These are phyloP conservation scores for Priceomyces medius DNA, from an alignment of 805 yeast genomes.

Conservation along the genomic window DNA sequence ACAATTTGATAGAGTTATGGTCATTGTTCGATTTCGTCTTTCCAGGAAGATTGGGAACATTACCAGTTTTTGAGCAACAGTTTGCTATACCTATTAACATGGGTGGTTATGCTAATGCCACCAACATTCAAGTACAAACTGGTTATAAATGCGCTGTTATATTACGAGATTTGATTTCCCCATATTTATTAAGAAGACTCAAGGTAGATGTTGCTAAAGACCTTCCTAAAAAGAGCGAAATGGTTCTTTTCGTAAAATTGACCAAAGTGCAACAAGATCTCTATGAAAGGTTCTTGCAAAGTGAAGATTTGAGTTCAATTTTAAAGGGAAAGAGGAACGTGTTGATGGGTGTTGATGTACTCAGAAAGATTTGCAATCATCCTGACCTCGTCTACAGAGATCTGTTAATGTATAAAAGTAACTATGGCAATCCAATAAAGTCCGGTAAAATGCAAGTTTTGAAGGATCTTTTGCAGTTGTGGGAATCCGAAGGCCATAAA, in stretches of 20 bases:
- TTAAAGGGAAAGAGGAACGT: slow-evolving; percentile 76
- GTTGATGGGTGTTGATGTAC: slow-evolving; percentile 82
- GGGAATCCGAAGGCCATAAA: slow-evolving; percentile 77
- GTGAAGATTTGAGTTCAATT: slow-evolving; percentile 73
- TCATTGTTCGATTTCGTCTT: slow-evolving; percentile 90
- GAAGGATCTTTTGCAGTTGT: slow-evolving; percentile 65
- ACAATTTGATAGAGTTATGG: slow-evolving; percentile 90
- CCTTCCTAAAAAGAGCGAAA: slow-evolving; percentile 87
- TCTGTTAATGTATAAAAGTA: slow-evolving; percentile 29
- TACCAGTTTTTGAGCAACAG: slow-evolving; percentile 91
- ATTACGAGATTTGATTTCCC: slow-evolving; percentile 81
- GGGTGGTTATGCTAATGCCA: slow-evolving; percentile 98
- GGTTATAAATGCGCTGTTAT: slow-evolving; percentile 96
- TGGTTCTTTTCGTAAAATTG: slow-evolving; percentile 87
- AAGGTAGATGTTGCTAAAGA: slow-evolving; percentile 95
- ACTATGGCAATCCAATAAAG: slow-evolving; percentile 55
- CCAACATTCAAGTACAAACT: slow-evolving; percentile 92
- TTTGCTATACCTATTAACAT: slow-evolving; percentile 89
- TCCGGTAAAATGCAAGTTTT: slow-evolving; percentile 94
- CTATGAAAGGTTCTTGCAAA: slow-evolving; percentile 70
- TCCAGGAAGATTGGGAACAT: slow-evolving; percentile 92
- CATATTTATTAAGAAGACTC: slow-evolving; percentile 81
- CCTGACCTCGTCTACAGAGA: slow-evolving; percentile 74
- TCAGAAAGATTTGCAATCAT: slow-evolving; percentile 93
- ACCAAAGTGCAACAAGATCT: slow-evolving; percentile 73